Percentiles rank a stretch among this genome's conserved stretches.
These are phyloP conservation scores for Lachnum nothofagi DNA, from an alignment of 2,329 filamentous ascomycete genomes.

Conservation along the genomic window DNA sequence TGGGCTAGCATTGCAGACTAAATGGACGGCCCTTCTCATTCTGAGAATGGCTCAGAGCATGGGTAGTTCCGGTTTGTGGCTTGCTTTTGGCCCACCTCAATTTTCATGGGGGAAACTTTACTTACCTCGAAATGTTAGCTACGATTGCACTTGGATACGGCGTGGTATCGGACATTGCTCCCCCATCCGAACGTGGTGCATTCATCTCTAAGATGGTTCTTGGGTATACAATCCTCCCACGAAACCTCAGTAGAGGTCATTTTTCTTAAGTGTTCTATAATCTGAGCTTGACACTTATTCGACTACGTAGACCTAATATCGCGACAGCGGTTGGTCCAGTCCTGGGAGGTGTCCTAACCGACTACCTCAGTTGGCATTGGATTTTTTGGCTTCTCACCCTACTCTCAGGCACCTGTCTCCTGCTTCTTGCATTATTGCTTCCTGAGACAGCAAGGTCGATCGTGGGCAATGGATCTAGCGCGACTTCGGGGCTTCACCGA, in stretches of 20 bases:
- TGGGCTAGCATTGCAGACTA: constrained; percentile 46
- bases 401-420: constrained; percentile 36
- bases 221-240: constrained; percentile 2
- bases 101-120: constrained; percentile 32
- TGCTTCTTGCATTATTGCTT: constrained; percentile 44
- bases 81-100: background rate
- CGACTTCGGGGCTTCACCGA: background rate
- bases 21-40: constrained; percentile 45
- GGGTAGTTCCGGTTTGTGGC: constrained; percentile 34
- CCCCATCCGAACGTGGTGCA: constrained; percentile 52
- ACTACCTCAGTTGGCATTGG: constrained; percentile 47
- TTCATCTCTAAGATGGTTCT: constrained; percentile 50
- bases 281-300: too few species aligned
- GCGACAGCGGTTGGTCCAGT: constrained; percentile 35
- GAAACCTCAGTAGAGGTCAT: too few species aligned
- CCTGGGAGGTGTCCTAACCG: constrained; percentile 44
- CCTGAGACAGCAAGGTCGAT: constrained; percentile 38
- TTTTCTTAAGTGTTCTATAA: too few species aligned
- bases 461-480: constrained; percentile 8
- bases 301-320: constrained; percentile 1
- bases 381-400: constrained; percentile 47
- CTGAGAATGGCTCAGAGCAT: constrained; percentile 52
- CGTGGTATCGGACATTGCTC: constrained; percentile 60
- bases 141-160: constrained; percentile 54
- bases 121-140: constrained; percentile 35